Evolutionary conservation across 257 asterid genomes (phyloP), one percentile per base, ranked within the genome.

Genomic region (Gentiana dahurica): DNA sequence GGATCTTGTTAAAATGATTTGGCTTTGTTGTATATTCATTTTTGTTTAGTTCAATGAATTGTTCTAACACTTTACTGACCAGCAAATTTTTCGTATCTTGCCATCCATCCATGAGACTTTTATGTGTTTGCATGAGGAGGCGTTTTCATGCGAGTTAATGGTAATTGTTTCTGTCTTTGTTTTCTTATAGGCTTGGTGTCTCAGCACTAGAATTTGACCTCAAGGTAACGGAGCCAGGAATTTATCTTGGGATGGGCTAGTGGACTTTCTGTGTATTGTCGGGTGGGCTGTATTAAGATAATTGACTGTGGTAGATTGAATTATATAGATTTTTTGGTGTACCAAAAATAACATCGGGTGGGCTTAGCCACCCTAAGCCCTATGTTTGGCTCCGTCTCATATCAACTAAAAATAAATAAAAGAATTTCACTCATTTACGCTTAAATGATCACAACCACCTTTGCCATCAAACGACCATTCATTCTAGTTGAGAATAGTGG

Each of bases 181-280:
- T 51, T 51, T 35, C 53, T 49, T 51, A 54, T 82, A 91, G 97
- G 76, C 77, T 60, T 57, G 97, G 97, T n/a, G 60, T 85, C 62
- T 65, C 95, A 5, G 82, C 95, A 32, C 65, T 87, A 75, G 94
- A 91, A 61, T 87, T 87, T 76, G 97, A 91, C 70, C 73, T 80
- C 56, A 91, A 91, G 98, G 98, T 87, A 69, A 24, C 24, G 24
- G 24, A 24, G 24, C 24, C 24, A 24, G 1, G 24, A 24, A 24
- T 24, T 24, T 24, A 24, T 24, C 24, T 24, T 24, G 24, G 24
- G 24, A 24, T 24, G 24, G 24, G 24, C 24, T 24, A 24, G 24
- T 24, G 24, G 24, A 24, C 24, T 24, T 24, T 24, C 24, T 24
- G 24, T 24, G 24, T 24, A 24, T 24, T 24, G 24, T 24, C 24